Evolutionary conservation across 441 rosid genomes (phyloP), one percentile per base, ranked within the genome.

Genomic region (Arabidopsis lyrata): DNA sequence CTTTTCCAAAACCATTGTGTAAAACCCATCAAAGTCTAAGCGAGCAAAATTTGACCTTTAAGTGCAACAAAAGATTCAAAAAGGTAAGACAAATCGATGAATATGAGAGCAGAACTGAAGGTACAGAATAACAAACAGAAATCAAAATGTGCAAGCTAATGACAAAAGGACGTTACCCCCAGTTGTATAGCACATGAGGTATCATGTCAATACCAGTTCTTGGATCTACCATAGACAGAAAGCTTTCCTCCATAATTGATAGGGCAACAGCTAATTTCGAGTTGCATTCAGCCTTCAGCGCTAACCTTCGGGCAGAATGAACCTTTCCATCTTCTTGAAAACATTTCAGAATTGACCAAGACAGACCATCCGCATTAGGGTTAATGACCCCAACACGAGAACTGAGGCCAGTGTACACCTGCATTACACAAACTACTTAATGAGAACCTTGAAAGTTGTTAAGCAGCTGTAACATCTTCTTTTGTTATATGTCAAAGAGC

Each of bases 131-230:
- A 53, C 62, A 31, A 20, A 49, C 11, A 68, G 49, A 62, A 45
- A 52, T 41, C 20, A n/a, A 58, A 65, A 9, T 48, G 27, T 62
- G 71, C 54, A 58, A 62, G 69, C 48, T 35, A 60, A 80, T 52
- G 39, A 60, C 42, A 70, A 12, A 18, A 59, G 55, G 68, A 42
- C 68, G 83, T 84, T 78, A 91, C 99, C 96, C 89, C 98, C 98
- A 88, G 80, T 88, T 92, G 82, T 91, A 95, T 49, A 95, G 70
- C 83, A 85, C 87, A 70, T 92, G 98, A 64, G 98, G 96, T 83
- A 95, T 84, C 99, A 95, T 92, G 81, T 91, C 86, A 76, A 95
- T 83, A 81, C 99, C 99, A 11, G 99, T 95, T 81, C 96, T 90
- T 63, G 95, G 83, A 85, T 95, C 99, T 68, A 95, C 83, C 99